Evolutionary conservation across 2,329 filamentous ascomycete genomes (phyloP).

Genomic region (Apiospora saccharicola): DNA sequence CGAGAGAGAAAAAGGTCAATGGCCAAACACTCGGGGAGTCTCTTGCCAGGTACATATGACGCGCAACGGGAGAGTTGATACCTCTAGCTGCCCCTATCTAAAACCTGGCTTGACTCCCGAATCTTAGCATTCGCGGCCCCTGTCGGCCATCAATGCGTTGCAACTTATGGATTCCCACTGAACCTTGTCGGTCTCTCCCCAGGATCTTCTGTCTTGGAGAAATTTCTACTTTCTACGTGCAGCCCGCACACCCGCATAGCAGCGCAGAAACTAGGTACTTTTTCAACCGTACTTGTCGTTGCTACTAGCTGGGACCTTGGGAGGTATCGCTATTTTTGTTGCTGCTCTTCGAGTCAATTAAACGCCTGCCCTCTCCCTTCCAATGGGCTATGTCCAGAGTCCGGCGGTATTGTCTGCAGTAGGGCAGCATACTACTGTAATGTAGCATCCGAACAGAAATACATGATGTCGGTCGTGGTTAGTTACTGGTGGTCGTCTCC

Average conservation of each 20-base stretch:
- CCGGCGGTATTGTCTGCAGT: background rate
- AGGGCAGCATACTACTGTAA: background rate
- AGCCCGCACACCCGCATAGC: background rate
- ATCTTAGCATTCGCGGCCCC: conserved; percentile 27
- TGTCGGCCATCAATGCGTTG: conserved; percentile 29
- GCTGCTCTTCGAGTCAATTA: background rate
- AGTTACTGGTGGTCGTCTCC: background rate
- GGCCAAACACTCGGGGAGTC: conserved; percentile 23
- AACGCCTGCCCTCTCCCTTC: background rate
- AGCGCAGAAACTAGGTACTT: background rate
- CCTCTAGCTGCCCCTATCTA: conserved; percentile 21
- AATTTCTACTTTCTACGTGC: conserved; percentile 4
- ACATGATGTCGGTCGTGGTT: background rate
- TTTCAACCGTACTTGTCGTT: conserved; percentile 1
- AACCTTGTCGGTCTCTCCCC: conserved; percentile 24
- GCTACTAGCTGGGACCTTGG: background rate
- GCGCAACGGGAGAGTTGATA: conserved; percentile 5
- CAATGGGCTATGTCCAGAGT: background rate
- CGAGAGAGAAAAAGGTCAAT: conserved; percentile 4
- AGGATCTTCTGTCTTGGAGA: conserved; percentile 21
- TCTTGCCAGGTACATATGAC: conserved; percentile 25
- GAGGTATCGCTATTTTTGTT: background rate
- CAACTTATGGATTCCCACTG: conserved; percentile 26
- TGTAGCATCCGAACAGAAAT: background rate
- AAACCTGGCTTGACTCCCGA: conserved; percentile 24